phyloP scores from a whole-genome alignment of 495 filamentous ascomycete genomes.

The Penicillium atrosanguineum region DNA sequence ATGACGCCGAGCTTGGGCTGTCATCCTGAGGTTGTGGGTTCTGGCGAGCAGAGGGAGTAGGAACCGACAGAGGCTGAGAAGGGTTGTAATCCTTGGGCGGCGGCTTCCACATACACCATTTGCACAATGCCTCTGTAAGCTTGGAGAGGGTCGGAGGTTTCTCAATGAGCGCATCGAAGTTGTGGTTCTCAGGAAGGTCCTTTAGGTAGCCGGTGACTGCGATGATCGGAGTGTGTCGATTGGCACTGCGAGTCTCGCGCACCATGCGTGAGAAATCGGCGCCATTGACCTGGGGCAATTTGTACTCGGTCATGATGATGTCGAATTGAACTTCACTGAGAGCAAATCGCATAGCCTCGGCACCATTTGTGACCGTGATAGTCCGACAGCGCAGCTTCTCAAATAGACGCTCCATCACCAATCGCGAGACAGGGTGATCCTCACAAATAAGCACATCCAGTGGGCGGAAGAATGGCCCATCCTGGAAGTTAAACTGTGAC shows the following conservation, averaged over 20 bases:
- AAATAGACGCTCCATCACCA: slow-evolving; percentile 95
- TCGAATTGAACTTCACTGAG: slow-evolving; percentile 91
- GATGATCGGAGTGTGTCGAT: slow-evolving; percentile 92
- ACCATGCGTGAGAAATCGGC: slow-evolving; percentile 97
- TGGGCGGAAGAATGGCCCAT: slow-evolving; percentile 83
- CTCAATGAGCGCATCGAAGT: slow-evolving; percentile 91
- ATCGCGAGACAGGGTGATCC: slow-evolving; percentile 93
- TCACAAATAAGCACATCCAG: slow-evolving; percentile 95
- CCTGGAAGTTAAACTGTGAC: slow-evolving; percentile 80
- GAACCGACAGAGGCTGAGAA: slow-evolving; percentile 53
- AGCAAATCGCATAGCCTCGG: slow-evolving; percentile 87
- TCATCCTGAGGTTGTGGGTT: slow-evolving; percentile 64
- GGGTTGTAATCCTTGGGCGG: slow-evolving; percentile 52
- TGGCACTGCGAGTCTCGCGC: slow-evolving; percentile 88
- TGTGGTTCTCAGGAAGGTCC: slow-evolving; percentile 87
- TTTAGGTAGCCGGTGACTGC: slow-evolving; percentile 98
- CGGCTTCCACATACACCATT: slow-evolving; percentile 90
- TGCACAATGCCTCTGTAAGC: slow-evolving; percentile 78
- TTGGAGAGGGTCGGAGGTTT: slow-evolving; percentile 92
- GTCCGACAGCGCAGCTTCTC: slow-evolving; percentile 94
- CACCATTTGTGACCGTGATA: slow-evolving; percentile 84
- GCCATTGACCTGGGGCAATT: slow-evolving; percentile 89
- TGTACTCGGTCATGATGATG: slow-evolving; percentile 97
- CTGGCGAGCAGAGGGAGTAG: slow-evolving; percentile 59
- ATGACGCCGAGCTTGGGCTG: slow-evolving; percentile 80